These are phyloP conservation scores for Heracleum sosnowskyi DNA, from an alignment of 129 eudicot species.

Conservation along the genomic window DNA sequence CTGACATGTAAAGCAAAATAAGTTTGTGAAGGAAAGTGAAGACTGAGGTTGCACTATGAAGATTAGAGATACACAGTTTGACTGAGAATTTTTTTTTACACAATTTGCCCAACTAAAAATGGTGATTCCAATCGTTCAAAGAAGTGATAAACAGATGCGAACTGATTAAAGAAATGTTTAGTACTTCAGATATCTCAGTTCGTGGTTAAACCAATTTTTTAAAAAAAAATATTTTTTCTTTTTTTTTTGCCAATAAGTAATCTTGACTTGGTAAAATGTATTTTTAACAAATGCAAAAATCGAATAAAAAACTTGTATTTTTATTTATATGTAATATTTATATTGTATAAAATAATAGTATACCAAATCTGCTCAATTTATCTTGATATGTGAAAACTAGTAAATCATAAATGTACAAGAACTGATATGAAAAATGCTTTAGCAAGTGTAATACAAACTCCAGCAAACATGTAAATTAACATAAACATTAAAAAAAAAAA, in stretches of 20 bases:
- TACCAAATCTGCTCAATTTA: neutral
- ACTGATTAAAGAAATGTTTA: neutral
- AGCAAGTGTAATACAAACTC: neutral
- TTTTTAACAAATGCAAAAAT: neutral
- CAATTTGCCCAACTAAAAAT: neutral
- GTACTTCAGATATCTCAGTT: neutral
- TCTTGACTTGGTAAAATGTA: neutral
- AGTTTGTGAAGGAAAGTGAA: neutral
- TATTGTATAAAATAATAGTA: neutral
- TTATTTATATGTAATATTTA: neutral
- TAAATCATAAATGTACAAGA: neutral
- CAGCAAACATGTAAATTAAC: neutral
- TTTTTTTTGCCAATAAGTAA: too few species aligned
- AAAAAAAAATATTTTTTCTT: too few species aligned
- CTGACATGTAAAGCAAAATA: conserved; percentile 22
- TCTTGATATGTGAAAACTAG: neutral
- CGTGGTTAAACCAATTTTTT: too few species aligned
- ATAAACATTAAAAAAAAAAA: neutral
- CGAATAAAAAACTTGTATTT: neutral
- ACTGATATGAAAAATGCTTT: neutral
- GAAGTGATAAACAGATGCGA: neutral
- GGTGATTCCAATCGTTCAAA: neutral
- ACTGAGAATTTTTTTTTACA: too few species aligned
- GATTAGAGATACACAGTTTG: neutral
- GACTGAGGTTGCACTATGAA: neutral